Conservation (phyloP, 2,329 filamentous ascomycete genomes). For the Colletotrichum orchidophilum region DNA sequence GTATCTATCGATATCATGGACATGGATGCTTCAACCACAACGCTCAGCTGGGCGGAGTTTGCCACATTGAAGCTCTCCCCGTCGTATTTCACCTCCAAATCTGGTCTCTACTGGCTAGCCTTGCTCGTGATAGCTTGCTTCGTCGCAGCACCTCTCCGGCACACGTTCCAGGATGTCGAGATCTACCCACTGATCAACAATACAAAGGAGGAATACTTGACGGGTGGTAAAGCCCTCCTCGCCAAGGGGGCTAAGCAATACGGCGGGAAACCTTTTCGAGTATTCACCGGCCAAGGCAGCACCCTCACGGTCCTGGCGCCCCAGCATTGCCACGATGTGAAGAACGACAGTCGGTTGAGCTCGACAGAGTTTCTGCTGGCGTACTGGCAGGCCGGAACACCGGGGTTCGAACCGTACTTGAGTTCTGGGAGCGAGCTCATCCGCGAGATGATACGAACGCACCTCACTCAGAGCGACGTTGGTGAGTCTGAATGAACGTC, state of each 20-base stretch:
- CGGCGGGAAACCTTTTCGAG: conserved; percentile 16
- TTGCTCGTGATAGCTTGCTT: not conserved
- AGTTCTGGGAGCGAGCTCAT: conserved; percentile 21
- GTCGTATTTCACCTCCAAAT: not conserved
- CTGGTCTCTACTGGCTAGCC: not conserved
- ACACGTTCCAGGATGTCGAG: not conserved
- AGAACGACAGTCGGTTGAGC: conserved; percentile 12
- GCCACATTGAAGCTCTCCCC: not conserved
- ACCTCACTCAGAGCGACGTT: conserved; percentile 13
- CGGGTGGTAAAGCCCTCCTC: not conserved
- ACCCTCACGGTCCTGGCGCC: conserved; percentile 10
- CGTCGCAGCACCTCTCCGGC: not conserved
- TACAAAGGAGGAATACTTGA: conserved; percentile 18
- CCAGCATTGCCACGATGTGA: not conserved
- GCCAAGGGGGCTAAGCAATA: conserved; percentile 7
- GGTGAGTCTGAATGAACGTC: not conserved
- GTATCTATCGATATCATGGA: not conserved
- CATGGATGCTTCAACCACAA: not conserved
- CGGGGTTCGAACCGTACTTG: conserved; percentile 12
- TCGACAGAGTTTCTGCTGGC: conserved; percentile 21
- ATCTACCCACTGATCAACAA: conserved; percentile 17
- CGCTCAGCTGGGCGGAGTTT: not conserved
- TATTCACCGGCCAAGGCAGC: conserved; percentile 12
- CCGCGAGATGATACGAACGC: conserved; percentile 12
- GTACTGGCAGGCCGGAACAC: conserved; percentile 24